Conservation (phyloP, 441 rosid species). For the Melastoma candidum region DNA sequence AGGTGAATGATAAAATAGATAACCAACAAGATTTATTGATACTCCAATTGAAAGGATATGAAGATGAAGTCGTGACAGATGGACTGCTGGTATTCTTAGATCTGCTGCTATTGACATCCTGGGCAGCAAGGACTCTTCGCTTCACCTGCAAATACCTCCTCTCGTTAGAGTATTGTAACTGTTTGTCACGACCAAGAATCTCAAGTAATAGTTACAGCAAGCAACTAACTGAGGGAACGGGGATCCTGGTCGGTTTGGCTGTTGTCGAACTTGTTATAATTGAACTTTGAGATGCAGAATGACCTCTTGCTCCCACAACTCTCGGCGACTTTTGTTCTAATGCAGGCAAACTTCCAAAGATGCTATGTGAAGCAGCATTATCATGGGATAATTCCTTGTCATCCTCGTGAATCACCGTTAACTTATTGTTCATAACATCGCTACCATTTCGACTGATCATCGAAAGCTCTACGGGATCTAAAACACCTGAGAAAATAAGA, state of each 20-base stretch:
- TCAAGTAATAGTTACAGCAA: conserved; percentile 1
- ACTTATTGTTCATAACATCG: conserved; percentile 27
- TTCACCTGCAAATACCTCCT: conserved; percentile 33
- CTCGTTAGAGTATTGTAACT: background rate
- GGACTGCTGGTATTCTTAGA: conserved; percentile 64
- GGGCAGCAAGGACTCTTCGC: conserved; percentile 41
- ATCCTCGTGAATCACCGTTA: conserved; percentile 55
- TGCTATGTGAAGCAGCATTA: conserved; percentile 18
- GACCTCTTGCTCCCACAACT: conserved; percentile 20
- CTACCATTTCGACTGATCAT: conserved; percentile 45
- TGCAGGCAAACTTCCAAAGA: conserved; percentile 30
- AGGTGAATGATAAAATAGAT: too few relatives aligned
- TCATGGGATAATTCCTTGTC: conserved; percentile 30
- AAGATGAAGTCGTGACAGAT: conserved; percentile 44
- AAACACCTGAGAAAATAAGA: conserved; percentile 43
- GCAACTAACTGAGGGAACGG: conserved; percentile 44
- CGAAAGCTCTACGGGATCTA: conserved; percentile 72
- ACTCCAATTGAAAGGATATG: conserved; percentile 62
- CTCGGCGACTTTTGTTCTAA: conserved; percentile 28
- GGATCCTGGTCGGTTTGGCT: conserved; percentile 21
- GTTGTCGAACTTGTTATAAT: conserved; percentile 27
- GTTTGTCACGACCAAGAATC: background rate
- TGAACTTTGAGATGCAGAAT: conserved; percentile 21
- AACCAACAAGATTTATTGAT: too few relatives aligned
- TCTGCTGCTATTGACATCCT: conserved; percentile 47